Conservation (phyloP, 345 rosid species). For the Anastatica hierochuntica region DNA sequence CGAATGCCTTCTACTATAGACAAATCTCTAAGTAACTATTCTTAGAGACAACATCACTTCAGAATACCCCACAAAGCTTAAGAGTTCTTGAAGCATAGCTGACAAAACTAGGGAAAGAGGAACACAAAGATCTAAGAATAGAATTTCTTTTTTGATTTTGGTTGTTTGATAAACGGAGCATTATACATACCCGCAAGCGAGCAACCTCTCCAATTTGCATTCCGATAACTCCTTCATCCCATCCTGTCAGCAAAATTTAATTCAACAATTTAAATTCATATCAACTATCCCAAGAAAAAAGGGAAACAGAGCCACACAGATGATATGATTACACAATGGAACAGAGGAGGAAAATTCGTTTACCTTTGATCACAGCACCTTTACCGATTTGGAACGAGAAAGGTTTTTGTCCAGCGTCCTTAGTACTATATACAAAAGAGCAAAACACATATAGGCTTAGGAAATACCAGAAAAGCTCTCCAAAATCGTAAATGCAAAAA, state of each 20-base stretch:
- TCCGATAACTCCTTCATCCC: constrained; percentile 98
- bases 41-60: neutral
- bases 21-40: neutral
- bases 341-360: neutral
- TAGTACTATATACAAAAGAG: constrained; percentile 45
- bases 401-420: constrained; percentile 74
- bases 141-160: no score
- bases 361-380: constrained; percentile 84
- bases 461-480: neutral
- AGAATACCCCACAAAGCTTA: no score
- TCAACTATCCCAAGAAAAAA: neutral
- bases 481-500: neutral
- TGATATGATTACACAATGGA: neutral
- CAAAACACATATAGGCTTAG: constrained; percentile 6
- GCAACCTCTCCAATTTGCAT: constrained; percentile 95
- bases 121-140: no score
- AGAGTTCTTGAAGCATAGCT: no score
- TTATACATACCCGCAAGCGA: constrained; percentile 78
- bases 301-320: neutral
- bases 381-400: constrained; percentile 75
- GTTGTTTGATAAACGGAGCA: no score
- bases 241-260: constrained; percentile 38
- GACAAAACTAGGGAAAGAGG: no score
- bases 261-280: neutral
- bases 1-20: neutral